Evolutionary conservation across 257 asterid genomes (phyloP).

Genomic region (Nicotiana otophora): DNA sequence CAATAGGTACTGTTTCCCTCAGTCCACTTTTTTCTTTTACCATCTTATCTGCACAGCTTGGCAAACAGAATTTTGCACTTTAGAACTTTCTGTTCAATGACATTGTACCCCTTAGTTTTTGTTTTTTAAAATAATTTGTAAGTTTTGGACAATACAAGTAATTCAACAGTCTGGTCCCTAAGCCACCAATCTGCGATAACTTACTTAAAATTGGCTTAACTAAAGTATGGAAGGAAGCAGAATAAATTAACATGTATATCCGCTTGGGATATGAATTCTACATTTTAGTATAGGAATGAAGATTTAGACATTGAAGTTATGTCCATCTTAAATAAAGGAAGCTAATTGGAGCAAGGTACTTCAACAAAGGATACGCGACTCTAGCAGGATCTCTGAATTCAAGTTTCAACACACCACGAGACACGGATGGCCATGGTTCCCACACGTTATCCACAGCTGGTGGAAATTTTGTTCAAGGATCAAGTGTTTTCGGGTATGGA

Average conservation of each 20-base stretch:
- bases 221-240: neutral
- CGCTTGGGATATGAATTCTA: neutral
- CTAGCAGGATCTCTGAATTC: constrained; percentile 59
- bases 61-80: neutral
- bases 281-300: neutral
- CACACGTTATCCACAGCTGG: constrained; percentile 94
- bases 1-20: constrained; percentile 48
- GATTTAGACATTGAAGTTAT: neutral
- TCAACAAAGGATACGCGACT: constrained; percentile 64
- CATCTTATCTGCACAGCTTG: neutral
- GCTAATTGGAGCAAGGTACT: constrained; percentile 89
- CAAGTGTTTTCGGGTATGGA: constrained; percentile 71
- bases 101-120: neutral
- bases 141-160: neutral
- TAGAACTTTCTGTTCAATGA: constrained; percentile 4
- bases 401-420: constrained; percentile 58
- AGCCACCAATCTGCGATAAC: neutral
- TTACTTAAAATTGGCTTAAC: neutral
- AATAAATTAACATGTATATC: too few species aligned
- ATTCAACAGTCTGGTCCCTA: neutral
- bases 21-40: neutral
- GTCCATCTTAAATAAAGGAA: constrained; percentile 42
- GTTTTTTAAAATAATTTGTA: neutral
- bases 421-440: constrained; percentile 83
- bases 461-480: constrained; percentile 58